Percentiles rank a stretch among this genome's conserved stretches.
These are phyloP conservation scores for Microdochium paspali DNA, from an alignment of 2,329 filamentous ascomycete species.

Conservation along the genomic window DNA sequence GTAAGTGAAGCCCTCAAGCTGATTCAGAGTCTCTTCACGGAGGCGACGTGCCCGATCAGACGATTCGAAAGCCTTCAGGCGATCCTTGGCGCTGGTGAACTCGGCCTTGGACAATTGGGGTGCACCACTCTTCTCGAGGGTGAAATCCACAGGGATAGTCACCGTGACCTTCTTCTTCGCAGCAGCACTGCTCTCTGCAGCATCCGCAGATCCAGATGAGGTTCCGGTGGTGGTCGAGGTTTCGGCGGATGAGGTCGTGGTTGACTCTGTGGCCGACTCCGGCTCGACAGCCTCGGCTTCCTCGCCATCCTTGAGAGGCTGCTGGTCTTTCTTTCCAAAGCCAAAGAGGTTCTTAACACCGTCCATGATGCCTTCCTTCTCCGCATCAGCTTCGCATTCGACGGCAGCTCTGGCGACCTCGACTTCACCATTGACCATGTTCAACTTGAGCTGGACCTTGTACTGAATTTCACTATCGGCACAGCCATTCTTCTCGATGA, in stretches of 20 bases:
- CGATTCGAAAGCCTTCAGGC: conserved; percentile 73
- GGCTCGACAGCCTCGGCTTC: conserved; percentile 34
- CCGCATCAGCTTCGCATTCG: conserved; percentile 74
- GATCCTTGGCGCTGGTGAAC: conserved; percentile 48
- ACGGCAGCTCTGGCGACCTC: conserved; percentile 67
- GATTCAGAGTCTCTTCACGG: conserved; percentile 82
- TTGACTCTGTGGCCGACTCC: conserved; percentile 30
- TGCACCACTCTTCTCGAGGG: conserved; percentile 38
- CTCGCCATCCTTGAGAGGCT: conserved; percentile 56
- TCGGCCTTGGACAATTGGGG: conserved; percentile 39
- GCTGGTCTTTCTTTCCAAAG: conserved; percentile 82
- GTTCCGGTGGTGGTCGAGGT: conserved; percentile 22
- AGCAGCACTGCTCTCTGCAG: conserved; percentile 40
- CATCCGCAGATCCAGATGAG: conserved; percentile 28
- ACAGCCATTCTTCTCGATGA: conserved; percentile 74
- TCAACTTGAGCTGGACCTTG: conserved; percentile 68
- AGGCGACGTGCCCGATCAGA: conserved; percentile 71
- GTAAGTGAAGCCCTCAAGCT: conserved; percentile 91
- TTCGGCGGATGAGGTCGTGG: conserved; percentile 30
- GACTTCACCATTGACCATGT: conserved; percentile 66
- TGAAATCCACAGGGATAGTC: conserved; percentile 40
- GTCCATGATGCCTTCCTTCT: conserved; percentile 78
- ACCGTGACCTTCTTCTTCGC: conserved; percentile 52
- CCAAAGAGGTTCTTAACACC: conserved; percentile 95
- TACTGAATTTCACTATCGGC: conserved; percentile 67